phyloP scores from a whole-genome alignment of 2,329 filamentous ascomycete species.

The Apiospora hydei region DNA sequence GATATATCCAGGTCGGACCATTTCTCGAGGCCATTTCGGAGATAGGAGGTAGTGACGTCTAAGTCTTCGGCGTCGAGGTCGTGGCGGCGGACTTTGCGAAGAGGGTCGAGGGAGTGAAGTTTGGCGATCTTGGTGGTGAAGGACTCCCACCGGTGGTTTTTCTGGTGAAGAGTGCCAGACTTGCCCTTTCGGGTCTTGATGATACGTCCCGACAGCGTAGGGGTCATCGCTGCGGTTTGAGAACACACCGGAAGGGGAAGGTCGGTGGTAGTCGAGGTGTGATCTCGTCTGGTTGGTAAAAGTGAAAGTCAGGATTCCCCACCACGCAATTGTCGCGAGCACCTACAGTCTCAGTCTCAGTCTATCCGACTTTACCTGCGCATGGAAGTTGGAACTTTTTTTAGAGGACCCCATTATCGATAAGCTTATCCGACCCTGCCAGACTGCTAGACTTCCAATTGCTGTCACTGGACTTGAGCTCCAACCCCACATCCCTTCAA shows the following conservation, averaged over 20 bases:
- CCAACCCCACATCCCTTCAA: neutral
- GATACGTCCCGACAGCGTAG: conserved; percentile 70
- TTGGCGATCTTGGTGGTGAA: conserved; percentile 91
- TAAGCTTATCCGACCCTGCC: neutral
- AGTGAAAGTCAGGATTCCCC: conserved; percentile 15
- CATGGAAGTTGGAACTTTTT: conserved; percentile 10
- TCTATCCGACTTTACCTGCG: conserved; percentile 13
- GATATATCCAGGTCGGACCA: conserved; percentile 94
- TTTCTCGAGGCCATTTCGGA: conserved; percentile 81
- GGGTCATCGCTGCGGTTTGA: conserved; percentile 60
- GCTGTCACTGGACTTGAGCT: neutral
- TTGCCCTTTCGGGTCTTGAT: conserved; percentile 74
- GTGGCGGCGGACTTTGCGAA: conserved; percentile 87
- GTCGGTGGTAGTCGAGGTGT: conserved; percentile 2
- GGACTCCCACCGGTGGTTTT: conserved; percentile 88
- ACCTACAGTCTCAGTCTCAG: conserved; percentile 4
- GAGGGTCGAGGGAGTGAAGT: conserved; percentile 87
- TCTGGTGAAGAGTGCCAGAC: conserved; percentile 75
- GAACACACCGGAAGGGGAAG: neutral
- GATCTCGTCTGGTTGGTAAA: neutral
- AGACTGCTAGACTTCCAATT: no score
- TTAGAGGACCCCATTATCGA: conserved; percentile 18
- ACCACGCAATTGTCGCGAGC: conserved; percentile 17
- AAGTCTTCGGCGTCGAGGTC: conserved; percentile 82
- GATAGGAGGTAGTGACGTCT: conserved; percentile 82